Conservation (phyloP, 2,329 filamentous ascomycete species). For the Diaporthe australafricana region DNA sequence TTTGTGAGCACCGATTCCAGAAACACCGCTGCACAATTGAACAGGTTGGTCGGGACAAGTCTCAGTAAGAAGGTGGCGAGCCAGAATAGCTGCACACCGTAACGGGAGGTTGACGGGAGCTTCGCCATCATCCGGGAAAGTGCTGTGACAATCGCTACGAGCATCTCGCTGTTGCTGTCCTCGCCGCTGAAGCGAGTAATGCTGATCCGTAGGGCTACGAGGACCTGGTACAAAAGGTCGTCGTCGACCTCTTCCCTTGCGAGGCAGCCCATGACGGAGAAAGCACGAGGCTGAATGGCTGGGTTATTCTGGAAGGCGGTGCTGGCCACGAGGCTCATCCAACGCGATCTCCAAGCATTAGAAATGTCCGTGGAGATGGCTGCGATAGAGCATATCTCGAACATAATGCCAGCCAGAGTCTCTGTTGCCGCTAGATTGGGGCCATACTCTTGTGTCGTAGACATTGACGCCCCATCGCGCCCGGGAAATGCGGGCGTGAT, state of each 20-base stretch:
- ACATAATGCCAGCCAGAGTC: constrained; percentile 69
- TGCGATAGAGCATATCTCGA: constrained; percentile 72
- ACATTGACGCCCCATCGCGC: constrained; percentile 66
- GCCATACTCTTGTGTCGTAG: constrained; percentile 65
- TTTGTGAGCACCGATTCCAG: constrained; percentile 74
- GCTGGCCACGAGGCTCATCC: constrained; percentile 80
- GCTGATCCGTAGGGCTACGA: constrained; percentile 75
- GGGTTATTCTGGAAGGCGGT: constrained; percentile 81
- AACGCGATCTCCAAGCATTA: constrained; percentile 77
- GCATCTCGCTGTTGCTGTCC: constrained; percentile 74
- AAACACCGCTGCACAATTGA: constrained; percentile 74
- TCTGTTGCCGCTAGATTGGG: constrained; percentile 68
- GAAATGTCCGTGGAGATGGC: constrained; percentile 73
- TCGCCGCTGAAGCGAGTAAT: constrained; percentile 71
- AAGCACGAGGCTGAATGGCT: constrained; percentile 76
- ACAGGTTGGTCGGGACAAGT: constrained; percentile 70
- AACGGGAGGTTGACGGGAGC: constrained; percentile 73
- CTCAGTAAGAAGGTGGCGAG: constrained; percentile 74
- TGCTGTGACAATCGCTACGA: constrained; percentile 74
- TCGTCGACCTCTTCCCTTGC: constrained; percentile 79
- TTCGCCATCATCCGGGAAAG: constrained; percentile 79
- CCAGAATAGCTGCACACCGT: constrained; percentile 78
- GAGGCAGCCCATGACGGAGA: constrained; percentile 78
- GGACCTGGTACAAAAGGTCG: constrained; percentile 76
- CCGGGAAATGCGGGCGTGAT: constrained; percentile 53